A percentile compares a stretch with the other conserved stretches of the same genome.
These are phyloP conservation scores for Amylocarpus encephaloides DNA, from an alignment of 2,329 filamentous ascomycete species.

Conservation along the genomic window DNA sequence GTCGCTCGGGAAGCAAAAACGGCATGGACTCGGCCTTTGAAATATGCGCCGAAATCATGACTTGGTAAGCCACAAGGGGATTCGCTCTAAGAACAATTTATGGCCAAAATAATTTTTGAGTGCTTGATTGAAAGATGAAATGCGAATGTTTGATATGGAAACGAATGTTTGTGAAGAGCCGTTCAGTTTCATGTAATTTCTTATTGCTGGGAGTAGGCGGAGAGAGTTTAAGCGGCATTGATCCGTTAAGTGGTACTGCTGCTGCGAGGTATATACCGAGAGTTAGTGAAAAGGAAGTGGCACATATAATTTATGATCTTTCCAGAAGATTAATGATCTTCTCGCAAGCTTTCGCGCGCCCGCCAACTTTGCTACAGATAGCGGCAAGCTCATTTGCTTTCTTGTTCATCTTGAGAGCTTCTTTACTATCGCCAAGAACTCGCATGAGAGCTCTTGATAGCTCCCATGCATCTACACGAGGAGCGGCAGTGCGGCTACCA, in stretches of 20 bases:
- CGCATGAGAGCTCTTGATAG: slow-evolving; percentile 15
- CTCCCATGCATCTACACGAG: slow-evolving; percentile 14
- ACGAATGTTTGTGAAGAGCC: no score
- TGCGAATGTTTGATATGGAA: no score
- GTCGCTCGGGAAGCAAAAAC: not conserved
- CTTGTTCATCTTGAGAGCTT: slow-evolving; percentile 13
- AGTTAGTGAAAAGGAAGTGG: not conserved
- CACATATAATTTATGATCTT: not conserved
- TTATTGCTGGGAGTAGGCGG: no score
- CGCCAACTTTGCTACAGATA: slow-evolving; percentile 12
- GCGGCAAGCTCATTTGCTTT: slow-evolving; percentile 16
- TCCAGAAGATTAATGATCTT: slow-evolving; percentile 20
- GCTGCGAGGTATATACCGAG: not conserved
- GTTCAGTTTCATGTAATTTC: no score
- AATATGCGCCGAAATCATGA: not conserved
- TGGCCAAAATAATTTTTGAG: no score
- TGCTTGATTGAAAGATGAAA: no score
- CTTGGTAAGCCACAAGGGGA: not conserved
- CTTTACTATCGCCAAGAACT: slow-evolving; percentile 13
- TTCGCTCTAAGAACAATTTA: no score
- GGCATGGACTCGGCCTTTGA: not conserved
- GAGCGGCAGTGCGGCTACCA: slow-evolving; percentile 15
- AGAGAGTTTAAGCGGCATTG: not conserved
- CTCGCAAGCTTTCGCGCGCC: slow-evolving; percentile 16
- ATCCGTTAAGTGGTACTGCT: not conserved